Evolutionary conservation across 176 grass and related monocot species (phyloP), one percentile per base, ranked within the genome.

Genomic region (Musa acuminata): DNA sequence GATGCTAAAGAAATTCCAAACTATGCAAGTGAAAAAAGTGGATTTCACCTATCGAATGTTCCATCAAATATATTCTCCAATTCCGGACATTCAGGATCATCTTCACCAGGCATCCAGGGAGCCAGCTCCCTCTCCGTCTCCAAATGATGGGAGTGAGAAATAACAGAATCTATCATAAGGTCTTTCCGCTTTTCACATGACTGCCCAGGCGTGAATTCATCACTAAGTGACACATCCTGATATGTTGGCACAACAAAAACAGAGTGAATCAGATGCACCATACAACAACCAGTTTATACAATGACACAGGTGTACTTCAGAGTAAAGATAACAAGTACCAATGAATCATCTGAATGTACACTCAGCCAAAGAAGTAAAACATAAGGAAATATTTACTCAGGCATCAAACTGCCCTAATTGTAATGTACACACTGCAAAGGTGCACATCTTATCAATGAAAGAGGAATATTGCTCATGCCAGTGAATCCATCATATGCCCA

Each of bases 91-190:
- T 94, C 86, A 67, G 79, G 82, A 76, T 87, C 82, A 74, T 88
- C 90, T 80, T 80, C 91, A 82, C 95, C 91, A 50, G 96, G 91
- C 75, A 89, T 87, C 96, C 96, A 99, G 50, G 64, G 89, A 67
- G 87, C 88, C 75, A 99, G 84, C 79, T 99, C 96, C 72, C 96
- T 90, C 74, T 95, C 91, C 49, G 52, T 49, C 75, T 95, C 91
- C 68, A 78, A 73, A 74, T 81, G 84, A 83, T 91, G 91, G 68
- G 84, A 87, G 23, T 84, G 84, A 53, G 96, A 91, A 76, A 99
- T 99, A 62, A 88, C 91, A 66, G 96, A 95, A 80, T 99, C 96
- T 82, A 95, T 89, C 84, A 99, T 69, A 52, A 99, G 80, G 76
- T 99, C 96, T 69, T 95, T 95, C 81, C 75, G 78, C 83, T 95